phyloP scores from a whole-genome alignment of 495 filamentous ascomycete species.

The Coniosporium apollinis region DNA sequence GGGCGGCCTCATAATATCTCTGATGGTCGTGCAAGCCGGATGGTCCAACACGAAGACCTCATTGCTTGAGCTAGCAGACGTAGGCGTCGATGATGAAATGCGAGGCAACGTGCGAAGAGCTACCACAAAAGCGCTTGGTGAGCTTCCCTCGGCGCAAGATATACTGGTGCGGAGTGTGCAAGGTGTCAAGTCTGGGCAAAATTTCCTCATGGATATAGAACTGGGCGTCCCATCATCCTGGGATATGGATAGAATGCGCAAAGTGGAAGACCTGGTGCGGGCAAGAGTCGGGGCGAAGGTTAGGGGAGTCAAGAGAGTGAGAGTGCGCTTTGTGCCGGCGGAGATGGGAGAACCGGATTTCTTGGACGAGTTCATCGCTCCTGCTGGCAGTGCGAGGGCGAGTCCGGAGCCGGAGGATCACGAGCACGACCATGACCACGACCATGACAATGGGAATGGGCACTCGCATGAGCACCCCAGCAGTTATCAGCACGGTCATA shows the following conservation, averaged over 20 bases:
- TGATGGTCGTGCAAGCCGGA: constrained; percentile 85
- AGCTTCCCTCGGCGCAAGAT: constrained; percentile 25
- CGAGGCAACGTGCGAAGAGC: constrained; percentile 49
- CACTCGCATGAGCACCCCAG: constrained; percentile 17
- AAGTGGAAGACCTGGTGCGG: constrained; percentile 56
- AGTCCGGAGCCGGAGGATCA: constrained; percentile 51
- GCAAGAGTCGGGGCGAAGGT: constrained; percentile 53
- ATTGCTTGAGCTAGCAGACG: constrained; percentile 75
- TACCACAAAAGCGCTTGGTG: constrained; percentile 39
- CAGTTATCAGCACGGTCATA: constrained; percentile 7
- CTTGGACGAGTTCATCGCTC: constrained; percentile 63
- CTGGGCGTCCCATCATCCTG: constrained; percentile 56
- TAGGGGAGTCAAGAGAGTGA: constrained; percentile 62
- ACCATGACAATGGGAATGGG: constrained; percentile 25
- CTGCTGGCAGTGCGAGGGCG: constrained; percentile 41
- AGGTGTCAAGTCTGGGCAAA: constrained; percentile 87
- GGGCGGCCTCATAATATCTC: constrained; percentile 74
- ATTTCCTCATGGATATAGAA: constrained; percentile 79
- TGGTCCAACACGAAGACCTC: constrained; percentile 69
- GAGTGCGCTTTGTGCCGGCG: constrained; percentile 63
- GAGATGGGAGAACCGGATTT: constrained; percentile 33
- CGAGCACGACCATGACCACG: constrained; percentile 23
- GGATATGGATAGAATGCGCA: constrained; percentile 49
- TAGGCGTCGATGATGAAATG: constrained; percentile 71
- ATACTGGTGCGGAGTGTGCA: constrained; percentile 57